Percentiles rank a stretch among this genome's conserved stretches.
Conservation (phyloP, 768 basidiomycete genomes). For the Boletus vinaceobasis region DNA sequence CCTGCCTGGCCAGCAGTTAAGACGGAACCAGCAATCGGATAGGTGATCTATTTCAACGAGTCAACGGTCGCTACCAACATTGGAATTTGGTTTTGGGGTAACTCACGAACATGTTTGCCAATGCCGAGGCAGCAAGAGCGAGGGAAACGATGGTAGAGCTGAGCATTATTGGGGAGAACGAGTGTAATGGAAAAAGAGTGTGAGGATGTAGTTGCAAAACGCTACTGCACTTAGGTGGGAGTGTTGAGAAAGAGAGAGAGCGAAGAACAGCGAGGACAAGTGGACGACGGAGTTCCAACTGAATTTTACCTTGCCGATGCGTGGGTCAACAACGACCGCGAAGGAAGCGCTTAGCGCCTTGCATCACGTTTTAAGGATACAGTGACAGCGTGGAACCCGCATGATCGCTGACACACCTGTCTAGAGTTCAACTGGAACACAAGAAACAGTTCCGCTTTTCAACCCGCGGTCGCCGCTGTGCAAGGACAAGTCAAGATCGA, state of each 20-base stretch:
- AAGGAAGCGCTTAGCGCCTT: not conserved
- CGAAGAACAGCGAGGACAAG: not conserved
- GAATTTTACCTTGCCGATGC: not conserved
- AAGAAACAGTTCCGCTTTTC: not conserved
- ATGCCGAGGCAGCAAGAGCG: slow-evolving; percentile 48
- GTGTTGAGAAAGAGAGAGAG: not conserved
- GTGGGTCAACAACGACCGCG: not conserved
- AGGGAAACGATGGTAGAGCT: slow-evolving; percentile 45
- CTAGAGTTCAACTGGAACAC: too few relatives aligned
- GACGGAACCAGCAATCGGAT: slow-evolving; percentile 44
- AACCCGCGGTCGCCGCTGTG: not conserved
- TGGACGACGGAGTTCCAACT: slow-evolving; percentile 33
- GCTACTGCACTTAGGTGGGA: not conserved
- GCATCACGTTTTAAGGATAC: too few relatives aligned
- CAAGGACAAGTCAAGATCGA: slow-evolving; percentile 5
- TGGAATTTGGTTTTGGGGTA: not conserved
- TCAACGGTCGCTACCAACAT: not conserved
- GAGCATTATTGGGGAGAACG: slow-evolving; percentile 43
- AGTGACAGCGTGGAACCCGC: not conserved
- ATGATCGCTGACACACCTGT: not conserved
- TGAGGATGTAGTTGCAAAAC: slow-evolving; percentile 12
- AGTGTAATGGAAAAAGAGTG: slow-evolving; percentile 19
- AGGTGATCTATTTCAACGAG: slow-evolving; percentile 46
- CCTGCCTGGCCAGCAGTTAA: slow-evolving; percentile 49
- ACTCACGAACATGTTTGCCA: slow-evolving; percentile 58